Evolutionary conservation across 2,329 filamentous ascomycete genomes (phyloP), one percentile per base, ranked within the genome.

Genomic region (Sporothrix brasiliensis): DNA sequence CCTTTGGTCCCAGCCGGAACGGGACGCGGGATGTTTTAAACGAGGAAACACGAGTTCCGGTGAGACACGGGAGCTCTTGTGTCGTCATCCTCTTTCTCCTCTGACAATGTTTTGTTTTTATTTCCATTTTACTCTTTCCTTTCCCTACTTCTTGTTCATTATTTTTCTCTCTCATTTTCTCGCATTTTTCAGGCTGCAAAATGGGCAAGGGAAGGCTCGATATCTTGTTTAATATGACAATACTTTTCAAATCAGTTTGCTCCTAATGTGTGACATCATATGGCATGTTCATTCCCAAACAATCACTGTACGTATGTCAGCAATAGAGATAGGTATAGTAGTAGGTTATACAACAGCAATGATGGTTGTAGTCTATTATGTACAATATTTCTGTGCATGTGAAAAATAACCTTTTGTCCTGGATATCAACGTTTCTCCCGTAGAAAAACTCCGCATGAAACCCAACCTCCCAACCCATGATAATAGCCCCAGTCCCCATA

Each of bases 111-210:
- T 16, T 2, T 11, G 41, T 44, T 44, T 44, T 44, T 44, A 63
- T 66, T 34, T 69, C n/a, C 47, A 76, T 14, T 44, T 78, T 71
- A 75, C 72, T 72, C 70, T 14, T 58, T 39, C 19, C 54, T 58
- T 66, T 39, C 67, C 30, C 30, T 76, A 27, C 53, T 72, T 76
- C 72, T 73, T 72, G 24, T 58, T 30, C 21, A 65, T 58, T 50
- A 49, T 68, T 61, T 69, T 56, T 58, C 11, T 60, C 41, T 56
- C n/a, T 53, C 24, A 56, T 69, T 70, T 67, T 65, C 21, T 68
- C 69, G 34, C 49, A 56, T 66, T 63, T 60, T 21, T 24, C 68
- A 50, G 60, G 67, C 24, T 52, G 56, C 68, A 67, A 70, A 71
- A 71, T 63, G 68, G 70, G 70, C 67, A 69, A 60, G 69, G 70